A percentile compares a stretch with the other conserved stretches of the same genome.
Conservation (phyloP, 257 asterid genomes). For the Penstemon eatonii region DNA sequence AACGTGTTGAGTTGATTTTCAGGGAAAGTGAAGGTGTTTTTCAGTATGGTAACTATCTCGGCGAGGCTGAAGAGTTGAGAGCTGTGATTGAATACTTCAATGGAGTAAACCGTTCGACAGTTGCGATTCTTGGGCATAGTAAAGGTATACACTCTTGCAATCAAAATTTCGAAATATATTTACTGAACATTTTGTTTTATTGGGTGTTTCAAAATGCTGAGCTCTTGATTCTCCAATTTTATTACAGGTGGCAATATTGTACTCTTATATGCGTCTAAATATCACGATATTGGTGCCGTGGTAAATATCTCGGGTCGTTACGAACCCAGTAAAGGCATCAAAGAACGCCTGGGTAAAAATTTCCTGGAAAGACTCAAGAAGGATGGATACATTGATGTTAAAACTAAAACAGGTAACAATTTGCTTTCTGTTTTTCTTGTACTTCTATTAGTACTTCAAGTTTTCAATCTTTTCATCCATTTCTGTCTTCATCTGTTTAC, state of each 20-base stretch:
- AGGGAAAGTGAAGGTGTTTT: too few species aligned
- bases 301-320: constrained; percentile 24
- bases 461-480: background rate
- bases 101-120: too few species aligned
- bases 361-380: constrained; percentile 54
- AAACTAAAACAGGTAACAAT: constrained; percentile 45
- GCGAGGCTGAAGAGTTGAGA: too few species aligned
- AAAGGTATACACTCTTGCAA: too few species aligned
- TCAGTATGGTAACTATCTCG: too few species aligned
- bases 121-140: too few species aligned
- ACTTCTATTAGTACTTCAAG: background rate
- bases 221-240: background rate
- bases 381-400: constrained; percentile 22
- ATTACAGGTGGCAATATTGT: constrained; percentile 58
- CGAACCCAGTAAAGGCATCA: constrained; percentile 62
- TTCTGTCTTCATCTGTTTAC: background rate
- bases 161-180: too few species aligned
- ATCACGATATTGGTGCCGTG: constrained; percentile 51
- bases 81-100: too few species aligned
- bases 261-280: constrained; percentile 60
- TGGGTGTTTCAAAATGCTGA: background rate
- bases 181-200: background rate
- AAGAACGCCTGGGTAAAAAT: constrained; percentile 55
- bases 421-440: background rate
- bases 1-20: too few species aligned